These are phyloP conservation scores for Glutinoglossum americanum DNA, from an alignment of 495 filamentous ascomycete species.

Conservation along the genomic window DNA sequence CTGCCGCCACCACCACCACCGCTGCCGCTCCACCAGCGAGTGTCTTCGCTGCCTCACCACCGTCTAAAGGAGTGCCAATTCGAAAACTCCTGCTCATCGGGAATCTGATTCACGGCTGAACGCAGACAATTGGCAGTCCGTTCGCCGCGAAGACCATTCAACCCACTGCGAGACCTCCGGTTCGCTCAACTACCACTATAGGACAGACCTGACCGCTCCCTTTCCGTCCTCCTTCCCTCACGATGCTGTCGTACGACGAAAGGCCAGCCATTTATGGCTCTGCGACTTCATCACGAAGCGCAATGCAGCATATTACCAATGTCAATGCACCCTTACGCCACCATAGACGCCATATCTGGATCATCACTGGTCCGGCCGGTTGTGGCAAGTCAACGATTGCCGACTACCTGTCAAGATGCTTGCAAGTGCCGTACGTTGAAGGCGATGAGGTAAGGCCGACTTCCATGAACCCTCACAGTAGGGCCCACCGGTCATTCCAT, in stretches of 20 bases:
- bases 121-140: not conserved
- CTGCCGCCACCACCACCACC: not conserved
- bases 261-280: not conserved
- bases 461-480: not conserved
- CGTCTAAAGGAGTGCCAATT: too few species aligned
- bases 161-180: not conserved
- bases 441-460: constrained; percentile 64
- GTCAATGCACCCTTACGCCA: constrained; percentile 3
- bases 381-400: constrained; percentile 94
- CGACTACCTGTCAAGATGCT: constrained; percentile 43
- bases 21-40: not conserved
- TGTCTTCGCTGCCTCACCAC: too few species aligned
- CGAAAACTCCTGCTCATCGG: too few species aligned
- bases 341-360: constrained; percentile 65
- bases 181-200: not conserved
- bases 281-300: not conserved
- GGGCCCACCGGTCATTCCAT: not conserved
- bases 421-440: constrained; percentile 71
- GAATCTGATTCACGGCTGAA: not conserved
- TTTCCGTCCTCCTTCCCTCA: not conserved
- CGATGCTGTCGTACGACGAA: constrained; percentile 5
- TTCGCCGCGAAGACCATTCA: not conserved
- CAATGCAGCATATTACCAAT: not conserved
- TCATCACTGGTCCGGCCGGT: constrained; percentile 92
- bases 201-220: not conserved